phyloP scores from a whole-genome alignment of 306 rosid species.

The Potentilla sterilis region DNA sequence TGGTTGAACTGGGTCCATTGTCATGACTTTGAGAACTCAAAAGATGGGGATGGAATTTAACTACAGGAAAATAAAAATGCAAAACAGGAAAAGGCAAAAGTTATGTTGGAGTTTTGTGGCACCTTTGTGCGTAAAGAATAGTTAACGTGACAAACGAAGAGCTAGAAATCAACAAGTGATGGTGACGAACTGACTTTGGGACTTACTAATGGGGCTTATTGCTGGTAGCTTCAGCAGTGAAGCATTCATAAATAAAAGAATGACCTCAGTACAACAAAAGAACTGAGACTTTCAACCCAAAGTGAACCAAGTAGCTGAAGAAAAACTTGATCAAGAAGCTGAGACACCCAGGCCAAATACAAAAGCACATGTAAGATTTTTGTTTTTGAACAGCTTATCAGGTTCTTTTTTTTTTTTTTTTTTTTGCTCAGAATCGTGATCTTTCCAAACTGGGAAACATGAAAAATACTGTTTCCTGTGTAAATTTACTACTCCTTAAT shows the following conservation, averaged over 20 bases:
- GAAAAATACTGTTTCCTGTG: too few species aligned
- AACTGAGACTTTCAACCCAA: neutral
- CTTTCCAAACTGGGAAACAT: too few species aligned
- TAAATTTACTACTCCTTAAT: too few species aligned
- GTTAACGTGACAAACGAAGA: neutral
- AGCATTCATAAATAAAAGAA: neutral
- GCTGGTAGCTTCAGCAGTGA: neutral
- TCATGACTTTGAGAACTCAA: neutral
- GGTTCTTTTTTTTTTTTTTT: too few species aligned
- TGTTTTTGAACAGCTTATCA: too few species aligned
- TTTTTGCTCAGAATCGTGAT: too few species aligned
- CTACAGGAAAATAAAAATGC: neutral
- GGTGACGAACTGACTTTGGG: neutral
- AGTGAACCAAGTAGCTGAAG: neutral
- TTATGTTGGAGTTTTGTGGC: neutral
- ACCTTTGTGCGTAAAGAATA: neutral
- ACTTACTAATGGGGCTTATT: neutral
- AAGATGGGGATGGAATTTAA: neutral
- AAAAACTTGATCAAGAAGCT: neutral
- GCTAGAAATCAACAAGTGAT: neutral
- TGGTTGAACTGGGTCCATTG: neutral
- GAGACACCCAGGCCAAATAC: neutral
- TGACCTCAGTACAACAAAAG: neutral
- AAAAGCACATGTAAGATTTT: neutral
- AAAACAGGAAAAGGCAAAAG: neutral